Evolutionary conservation across 352 stramenopile species (phyloP), one percentile per base, ranked within the genome.

Genomic region (Phytophthora melonis): DNA sequence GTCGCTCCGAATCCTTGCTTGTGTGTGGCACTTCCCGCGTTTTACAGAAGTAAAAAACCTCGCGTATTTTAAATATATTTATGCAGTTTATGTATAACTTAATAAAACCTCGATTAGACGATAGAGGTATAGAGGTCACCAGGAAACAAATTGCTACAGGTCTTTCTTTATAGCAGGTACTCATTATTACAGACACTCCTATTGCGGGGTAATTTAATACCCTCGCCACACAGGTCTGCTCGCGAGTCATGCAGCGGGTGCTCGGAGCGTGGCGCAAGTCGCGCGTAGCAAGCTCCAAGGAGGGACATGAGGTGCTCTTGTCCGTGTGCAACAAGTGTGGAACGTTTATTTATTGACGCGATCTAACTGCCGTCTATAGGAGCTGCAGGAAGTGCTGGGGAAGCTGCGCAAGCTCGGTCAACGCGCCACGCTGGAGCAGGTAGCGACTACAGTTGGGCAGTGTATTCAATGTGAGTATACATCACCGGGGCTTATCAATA

Each of bases 321-420:
- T 2, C 23, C 32, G 6, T 34, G 3, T 45, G 10, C 32, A 23
- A 45, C 14, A 7, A 27, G 19, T 6, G 36, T 18, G 36, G 36
- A 43, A 18, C 18, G 13, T 5, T 7, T 5, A 18, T 43, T 4
- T 43, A 43, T 18, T 56, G 9, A 54, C 10, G 13, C 10, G 34
- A 57, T n/a, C 30, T n/a, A 16, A 16, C 21, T 52, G n/a, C 13
- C 7, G 16, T 7, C 25, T 14, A 8, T 55, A 93, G 87, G 82
- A 89, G 63, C 69, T 94, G 30, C 81, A 92, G 39, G 69, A 82
- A 19, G 82, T 94, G 70, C 70, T 94, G 41, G 45, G 39, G 13
- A 78, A 89, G 63, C 74, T 94, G 64, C 77, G 87, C 4, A 79
- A 82, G 54, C 70, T 94, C 5, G 87, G 87, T 1, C 82, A 89